These are phyloP conservation scores for Galerina marginata DNA, from an alignment of 768 basidiomycete species.

Conservation along the genomic window DNA sequence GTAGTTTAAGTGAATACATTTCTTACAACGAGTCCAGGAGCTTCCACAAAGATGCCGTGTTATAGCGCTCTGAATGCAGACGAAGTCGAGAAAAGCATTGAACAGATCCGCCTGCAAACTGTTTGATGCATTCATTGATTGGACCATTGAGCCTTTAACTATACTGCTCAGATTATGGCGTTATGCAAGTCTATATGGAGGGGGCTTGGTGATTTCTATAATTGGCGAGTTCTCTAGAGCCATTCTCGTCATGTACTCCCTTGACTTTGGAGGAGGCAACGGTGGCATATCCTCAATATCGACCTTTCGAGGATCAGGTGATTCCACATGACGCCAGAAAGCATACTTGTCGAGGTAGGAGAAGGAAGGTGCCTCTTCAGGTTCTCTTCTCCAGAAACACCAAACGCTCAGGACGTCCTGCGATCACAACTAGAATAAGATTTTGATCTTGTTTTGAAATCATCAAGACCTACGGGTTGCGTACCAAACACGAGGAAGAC, in stretches of 20 bases:
- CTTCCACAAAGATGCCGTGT: no score
- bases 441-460: neutral
- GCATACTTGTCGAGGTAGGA: neutral
- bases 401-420: constrained; percentile 40
- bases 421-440: neutral
- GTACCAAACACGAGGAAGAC: constrained; percentile 43
- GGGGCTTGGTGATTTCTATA: neutral
- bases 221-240: neutral
- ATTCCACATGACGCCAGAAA: neutral
- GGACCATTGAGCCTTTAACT: no score
- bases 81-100: no score
- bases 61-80: no score
- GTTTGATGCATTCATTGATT: no score
- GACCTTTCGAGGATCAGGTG: neutral
- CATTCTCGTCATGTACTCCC: constrained; percentile 6
- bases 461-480: constrained; percentile 32
- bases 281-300: constrained; percentile 13
- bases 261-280: constrained; percentile 12
- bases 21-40: no score
- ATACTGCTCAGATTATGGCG: no score
- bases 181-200: neutral
- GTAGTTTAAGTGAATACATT: no score
- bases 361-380: neutral
- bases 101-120: no score
- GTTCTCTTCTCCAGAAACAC: constrained; percentile 34